Evolutionary conservation across 345 rosid species (phyloP), one percentile per base, ranked within the genome.

Genomic region (Geranium rotundifolium): DNA sequence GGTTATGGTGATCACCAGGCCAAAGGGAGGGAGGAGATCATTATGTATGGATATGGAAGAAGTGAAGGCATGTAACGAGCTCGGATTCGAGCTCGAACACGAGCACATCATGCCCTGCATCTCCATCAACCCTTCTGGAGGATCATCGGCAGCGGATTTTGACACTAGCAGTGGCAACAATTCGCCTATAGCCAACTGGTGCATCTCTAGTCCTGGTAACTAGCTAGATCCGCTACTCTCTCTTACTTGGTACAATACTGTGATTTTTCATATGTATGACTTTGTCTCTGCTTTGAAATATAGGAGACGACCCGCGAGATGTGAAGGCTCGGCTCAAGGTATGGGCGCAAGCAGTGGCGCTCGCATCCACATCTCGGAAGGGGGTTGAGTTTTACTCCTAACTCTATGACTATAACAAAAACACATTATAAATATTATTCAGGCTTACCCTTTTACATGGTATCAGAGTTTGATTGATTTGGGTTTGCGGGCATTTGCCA

Each of bases 331-430:
- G 97, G 75, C 83, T 90, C 12, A 93, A 86, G 78, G 91, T 84
- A 39, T 93, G 99, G 99, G 97, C 99, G 64, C 99, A 89, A 57
- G 87, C 95, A 7, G 99, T 93, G 75, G 96, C 96, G 17, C 72
- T 88, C 14, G 85, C 84, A 4, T 85, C 96, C 8, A 50, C 92
- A 17, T 73, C 90, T 58, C 75, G 58, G 37, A 71, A 66, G 41
- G 71, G 71, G 62, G 16, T 34, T 34, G 41, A 34, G 0, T 34
- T 34, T 8, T 34, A 34, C 41, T 34, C 41, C 10, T 34, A 34
- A 34, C 41, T 34, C 41, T 34, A 23, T 23, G 27, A 23, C 27
- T 23, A 23, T 23, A 23, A 23, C 27, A 23, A 23, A 23, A 23
- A 23, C 2, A 2, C 27, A 23, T 23, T 23, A 23, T 23, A 23